A percentile compares a stretch with the other conserved stretches of the same genome.
Conservation (phyloP, 2,329 filamentous ascomycete species). For the Diaporthe eres region DNA sequence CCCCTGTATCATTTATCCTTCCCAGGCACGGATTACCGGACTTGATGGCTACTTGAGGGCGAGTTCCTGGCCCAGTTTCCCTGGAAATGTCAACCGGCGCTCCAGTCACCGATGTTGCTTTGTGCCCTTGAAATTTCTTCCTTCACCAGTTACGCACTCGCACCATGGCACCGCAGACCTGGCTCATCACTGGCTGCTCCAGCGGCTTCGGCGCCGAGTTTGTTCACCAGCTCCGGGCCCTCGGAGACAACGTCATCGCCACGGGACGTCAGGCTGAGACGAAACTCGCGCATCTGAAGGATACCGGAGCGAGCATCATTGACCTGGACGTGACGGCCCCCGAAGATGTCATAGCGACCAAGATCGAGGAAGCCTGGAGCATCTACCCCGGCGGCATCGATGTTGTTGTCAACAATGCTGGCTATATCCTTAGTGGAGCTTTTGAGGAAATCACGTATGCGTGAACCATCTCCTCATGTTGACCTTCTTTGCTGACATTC, state of each 20-base stretch:
- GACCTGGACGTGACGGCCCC: slow-evolving; percentile 49
- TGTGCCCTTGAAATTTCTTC: neutral
- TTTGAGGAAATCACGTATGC: slow-evolving; percentile 49
- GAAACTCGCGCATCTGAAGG: slow-evolving; percentile 54
- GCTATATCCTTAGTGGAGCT: slow-evolving; percentile 48
- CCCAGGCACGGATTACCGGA: no score
- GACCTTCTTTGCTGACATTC: neutral
- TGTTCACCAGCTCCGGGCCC: slow-evolving; percentile 53
- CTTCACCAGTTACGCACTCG: neutral
- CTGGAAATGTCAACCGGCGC: no score
- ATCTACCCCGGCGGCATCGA: slow-evolving; percentile 39
- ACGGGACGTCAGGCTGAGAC: slow-evolving; percentile 55
- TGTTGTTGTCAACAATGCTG: slow-evolving; percentile 41
- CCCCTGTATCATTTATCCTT: no score
- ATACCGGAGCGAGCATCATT: slow-evolving; percentile 49
- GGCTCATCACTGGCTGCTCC: slow-evolving; percentile 60
- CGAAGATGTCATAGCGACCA: slow-evolving; percentile 42
- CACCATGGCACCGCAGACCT: slow-evolving; percentile 46
- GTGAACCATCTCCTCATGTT: neutral
- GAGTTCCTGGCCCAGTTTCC: no score
- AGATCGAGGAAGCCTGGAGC: slow-evolving; percentile 44
- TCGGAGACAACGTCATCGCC: slow-evolving; percentile 58
- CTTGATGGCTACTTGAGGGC: no score
- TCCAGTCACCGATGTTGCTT: no score
- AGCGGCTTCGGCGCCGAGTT: slow-evolving; percentile 58